These are phyloP conservation scores for Echria macrotheca DNA, from an alignment of 495 filamentous ascomycete species.

Conservation along the genomic window DNA sequence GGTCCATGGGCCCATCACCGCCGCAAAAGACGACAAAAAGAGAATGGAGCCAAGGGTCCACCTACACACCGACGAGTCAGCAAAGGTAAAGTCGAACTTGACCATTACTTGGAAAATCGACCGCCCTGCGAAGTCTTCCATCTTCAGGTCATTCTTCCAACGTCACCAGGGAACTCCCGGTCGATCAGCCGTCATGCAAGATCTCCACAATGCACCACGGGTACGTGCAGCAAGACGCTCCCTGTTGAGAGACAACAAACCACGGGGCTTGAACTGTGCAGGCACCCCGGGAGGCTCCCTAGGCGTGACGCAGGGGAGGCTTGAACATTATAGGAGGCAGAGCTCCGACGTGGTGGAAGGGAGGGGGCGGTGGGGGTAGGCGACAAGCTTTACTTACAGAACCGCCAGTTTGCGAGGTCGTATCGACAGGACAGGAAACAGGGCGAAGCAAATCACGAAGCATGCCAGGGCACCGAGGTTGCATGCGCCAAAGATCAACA, in stretches of 20 bases:
- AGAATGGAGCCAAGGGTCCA: conserved; percentile 91
- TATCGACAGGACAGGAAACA: conserved; percentile 70
- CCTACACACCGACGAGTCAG: conserved; percentile 42
- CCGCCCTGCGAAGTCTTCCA: no score
- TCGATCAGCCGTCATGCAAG: conserved; percentile 11
- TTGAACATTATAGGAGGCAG: neutral
- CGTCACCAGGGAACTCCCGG: conserved; percentile 14
- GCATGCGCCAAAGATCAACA: conserved; percentile 87
- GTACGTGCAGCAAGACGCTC: conserved; percentile 10
- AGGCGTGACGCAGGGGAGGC: conserved; percentile 5
- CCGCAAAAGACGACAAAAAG: conserved; percentile 89
- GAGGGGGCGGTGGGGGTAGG: neutral
- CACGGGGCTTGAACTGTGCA: no score
- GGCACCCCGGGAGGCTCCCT: neutral
- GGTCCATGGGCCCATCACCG: conserved; percentile 79
- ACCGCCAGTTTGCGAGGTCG: conserved; percentile 92
- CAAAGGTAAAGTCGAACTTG: no score
- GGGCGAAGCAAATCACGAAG: conserved; percentile 85
- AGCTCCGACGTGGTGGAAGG: neutral
- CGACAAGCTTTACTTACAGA: conserved; percentile 62
- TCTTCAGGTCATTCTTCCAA: conserved; percentile 12
- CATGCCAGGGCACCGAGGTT: conserved; percentile 85
- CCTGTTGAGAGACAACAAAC: no score
- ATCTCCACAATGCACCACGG: conserved; percentile 12
- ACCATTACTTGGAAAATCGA: no score